Base-by-base conservation (phyloP, 2,329 filamentous ascomycete genomes). In the Penicillium sp. region DNA sequence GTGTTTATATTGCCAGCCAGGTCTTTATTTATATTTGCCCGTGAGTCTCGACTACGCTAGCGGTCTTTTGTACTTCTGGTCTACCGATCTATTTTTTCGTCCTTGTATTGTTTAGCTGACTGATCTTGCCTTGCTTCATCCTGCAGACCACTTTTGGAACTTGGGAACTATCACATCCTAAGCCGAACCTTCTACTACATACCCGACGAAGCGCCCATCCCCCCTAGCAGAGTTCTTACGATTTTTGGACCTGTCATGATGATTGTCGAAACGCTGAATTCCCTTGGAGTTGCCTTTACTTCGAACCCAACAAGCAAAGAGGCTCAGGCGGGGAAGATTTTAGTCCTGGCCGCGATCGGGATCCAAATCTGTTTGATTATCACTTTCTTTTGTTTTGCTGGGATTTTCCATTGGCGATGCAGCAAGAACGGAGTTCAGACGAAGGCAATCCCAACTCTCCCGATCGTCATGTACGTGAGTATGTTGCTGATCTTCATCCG, bases 151-250 rank as follows among this genome's bases (percentile, higher is more conserved):
- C 73, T 88, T 3, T 81, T 87, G 36, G 83, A 85, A 48, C 76
- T 84, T 3, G 79, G 82, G 51, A 86, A 87, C 64, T 87, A 87
- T 68, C 80, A 85, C 61, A 79, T 86, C 51, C 79, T 88, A 21
- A 81, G 81, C 2, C 79, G 84, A 3, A 75, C 85, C 11, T 75
- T 88, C 18, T 83, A 82, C 67, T 88, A 87, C 68, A 76, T 85
- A 2, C 84, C 84, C 0, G 83, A 86, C 64, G 77, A 82, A 52
- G 77, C 84, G 0, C 84, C 83, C 0, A 67, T 83, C 28, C 72
- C 79, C 34, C 78, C 80, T 0, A 72, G 75, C 19, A 69, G 74
- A 23, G 77, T 81, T 14, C 62, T 82, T 14, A 74, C 74, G 5
- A 79, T 75, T 3, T 83, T 82, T 56, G 76, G 74, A 13, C 72